Evolutionary conservation across 1,284 basidiomycete genomes (phyloP), one percentile per base, ranked within the genome.

Genomic region (Ceratobasidium sp.): DNA sequence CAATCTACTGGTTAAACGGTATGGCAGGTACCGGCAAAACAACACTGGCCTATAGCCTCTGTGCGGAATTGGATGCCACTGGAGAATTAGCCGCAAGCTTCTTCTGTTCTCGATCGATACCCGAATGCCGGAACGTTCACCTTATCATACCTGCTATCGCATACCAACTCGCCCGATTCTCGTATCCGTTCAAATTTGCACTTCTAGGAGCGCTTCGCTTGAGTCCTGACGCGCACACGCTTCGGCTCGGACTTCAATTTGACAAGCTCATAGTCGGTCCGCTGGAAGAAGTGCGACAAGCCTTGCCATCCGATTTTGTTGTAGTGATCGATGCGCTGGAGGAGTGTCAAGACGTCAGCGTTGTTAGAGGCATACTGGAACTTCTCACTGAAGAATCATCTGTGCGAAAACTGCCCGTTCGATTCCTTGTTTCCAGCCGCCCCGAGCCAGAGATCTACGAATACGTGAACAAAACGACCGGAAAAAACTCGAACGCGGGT

Each of bases 11-110:
- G 61, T 28, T 64, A 16, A 52, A 52, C 32, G 61, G 61, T 12
- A 64, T 64, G 61, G 45, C 61, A 21, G 61, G 61, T 14, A 64
- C 61, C 1, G 61, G 61, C 28, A 64, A 64, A 28, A 64, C 61
- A 5, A 64, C 61, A 1, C 36, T 64, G 5, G n/a, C 61, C 16
- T 58, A 58, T 23, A 65, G 62, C 23, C 21, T 65, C 6, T 65
- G 62, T 43, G 36, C 21, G 3, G 18, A 65, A 30, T 34, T 65
- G 1, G 30, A 53, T 1, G 9, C 12, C 21, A 39, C 18, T 23
- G n/a, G 23, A 9, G 12, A 34, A 12, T 32, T 65, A 4, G 62
- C 32, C 9, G 62, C 62, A 8, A 65, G 62, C 48, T 65, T 65
- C 34, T 65, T 65, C 50, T 65, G 62, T 34, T 41, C 62, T 6